These are phyloP conservation scores for Fraxinus dipetala DNA, from an alignment of 305 asterid species.

Conservation along the genomic window DNA sequence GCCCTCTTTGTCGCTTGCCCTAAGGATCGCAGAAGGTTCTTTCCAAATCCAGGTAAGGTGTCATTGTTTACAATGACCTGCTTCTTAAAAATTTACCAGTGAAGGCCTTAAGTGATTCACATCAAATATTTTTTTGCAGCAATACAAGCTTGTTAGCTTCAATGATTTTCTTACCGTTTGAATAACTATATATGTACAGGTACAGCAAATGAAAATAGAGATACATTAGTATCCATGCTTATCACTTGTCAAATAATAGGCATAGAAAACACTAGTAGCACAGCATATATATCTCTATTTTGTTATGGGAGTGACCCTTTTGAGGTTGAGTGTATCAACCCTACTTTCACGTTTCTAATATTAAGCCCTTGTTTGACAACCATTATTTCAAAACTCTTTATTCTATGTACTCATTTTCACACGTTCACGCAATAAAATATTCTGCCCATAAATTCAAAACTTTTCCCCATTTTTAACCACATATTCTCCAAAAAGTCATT, in stretches of 20 bases:
- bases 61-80: not conserved
- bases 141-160: conserved; percentile 8
- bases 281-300: conserved; percentile 6
- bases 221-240: not conserved
- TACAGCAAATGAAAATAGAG: not conserved
- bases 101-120: not conserved
- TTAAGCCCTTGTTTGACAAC: too few relatives aligned
- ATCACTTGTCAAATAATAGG: conserved; percentile 3
- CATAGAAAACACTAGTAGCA: conserved; percentile 2
- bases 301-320: not conserved
- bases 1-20: conserved; percentile 87
- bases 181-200: not conserved
- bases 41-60: conserved; percentile 72
- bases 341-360: not conserved
- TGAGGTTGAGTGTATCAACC: not conserved
- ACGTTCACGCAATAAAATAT: too few relatives aligned
- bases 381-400: too few relatives aligned
- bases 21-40: conserved; percentile 72
- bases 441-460: too few relatives aligned
- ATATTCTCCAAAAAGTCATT: too few relatives aligned
- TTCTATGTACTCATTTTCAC: too few relatives aligned
- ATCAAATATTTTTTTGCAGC: not conserved
- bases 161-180: conserved; percentile 12
- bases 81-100: conserved; percentile 7
- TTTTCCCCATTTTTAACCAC: too few relatives aligned